Evolutionary conservation across 2,329 filamentous ascomycete species (phyloP), one percentile per base, ranked within the genome.

Genomic region (Trichoderma hamatum): DNA sequence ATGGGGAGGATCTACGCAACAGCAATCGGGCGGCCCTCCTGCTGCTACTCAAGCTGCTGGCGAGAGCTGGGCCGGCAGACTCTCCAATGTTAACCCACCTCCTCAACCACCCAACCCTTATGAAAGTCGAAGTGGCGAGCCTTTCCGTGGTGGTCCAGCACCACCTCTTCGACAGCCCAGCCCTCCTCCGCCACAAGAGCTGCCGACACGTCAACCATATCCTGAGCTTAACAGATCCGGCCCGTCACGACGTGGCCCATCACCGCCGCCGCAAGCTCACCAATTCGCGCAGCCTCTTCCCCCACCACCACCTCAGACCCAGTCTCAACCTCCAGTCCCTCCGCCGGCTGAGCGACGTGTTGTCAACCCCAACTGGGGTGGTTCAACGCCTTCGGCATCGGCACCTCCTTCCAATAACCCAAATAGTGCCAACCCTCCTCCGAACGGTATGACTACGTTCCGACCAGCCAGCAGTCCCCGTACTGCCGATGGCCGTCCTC

Each of bases 101-200:
- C 90, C 91, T 56, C 91, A 93, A 78, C 90, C 91, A 49, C 84
- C 90, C 30, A 95, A 96, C 74, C 92, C 92, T 0, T 96, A 93
- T 77, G 94, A 97, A 71, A 89, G 90, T 75, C 89, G 84, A 19
- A 74, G 77, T 70, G 92, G 96, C 74, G 84, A 85, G 56, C 88
- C 90, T 77, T 88, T 92, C 58, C 89, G 88, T 51, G 90, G 88
- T 26, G 89, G 89, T 63, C 86, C 87, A 28, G 89, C 89, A 70
- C 87, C 89, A 60, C 86, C 89, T 70, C 88, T 87, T 60, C 88
- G 92, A 58, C 92, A 92, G 75, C 89, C 89, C 39, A 96, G 92
- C 77, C 93, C 93, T 62, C 93, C 93, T 61, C 88, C 91, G 70
- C 88, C 89, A 78, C 88, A 90, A 78, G 92, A 96, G 39, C 77